phyloP scores from a whole-genome alignment of 1,284 basidiomycete species.

The Rhodotorula sp. region DNA sequence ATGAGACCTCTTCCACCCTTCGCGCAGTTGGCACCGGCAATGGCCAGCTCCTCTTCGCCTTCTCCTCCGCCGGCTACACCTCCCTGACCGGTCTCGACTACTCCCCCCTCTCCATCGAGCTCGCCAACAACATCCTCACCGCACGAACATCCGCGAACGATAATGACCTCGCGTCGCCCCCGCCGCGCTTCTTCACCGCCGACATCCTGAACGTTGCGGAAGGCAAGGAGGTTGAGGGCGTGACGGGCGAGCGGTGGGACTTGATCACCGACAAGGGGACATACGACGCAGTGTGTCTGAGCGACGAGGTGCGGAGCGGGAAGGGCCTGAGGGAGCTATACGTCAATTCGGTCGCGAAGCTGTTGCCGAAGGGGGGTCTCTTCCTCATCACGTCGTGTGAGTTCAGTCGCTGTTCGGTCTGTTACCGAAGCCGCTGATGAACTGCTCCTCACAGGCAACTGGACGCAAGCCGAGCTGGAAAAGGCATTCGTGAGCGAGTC shows the following conservation, averaged over 20 bases:
- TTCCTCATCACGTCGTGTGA: slow-evolving; percentile 78
- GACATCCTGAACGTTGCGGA: slow-evolving; percentile 45
- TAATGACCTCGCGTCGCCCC: slow-evolving; percentile 5
- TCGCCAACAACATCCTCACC: slow-evolving; percentile 34
- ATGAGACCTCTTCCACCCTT: neutral
- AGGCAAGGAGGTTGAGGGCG: slow-evolving; percentile 26
- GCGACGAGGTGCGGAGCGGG: slow-evolving; percentile 61
- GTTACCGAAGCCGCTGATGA: too few relatives aligned
- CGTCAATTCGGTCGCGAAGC: slow-evolving; percentile 59
- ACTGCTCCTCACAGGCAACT: slow-evolving; percentile 72
- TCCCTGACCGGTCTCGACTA: slow-evolving; percentile 77
- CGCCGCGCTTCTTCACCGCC: slow-evolving; percentile 42
- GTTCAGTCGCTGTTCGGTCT: slow-evolving; percentile 40
- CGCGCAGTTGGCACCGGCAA: slow-evolving; percentile 71
- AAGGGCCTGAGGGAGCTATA: slow-evolving; percentile 58
- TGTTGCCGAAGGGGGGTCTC: slow-evolving; percentile 66
- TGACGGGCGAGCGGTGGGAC: slow-evolving; percentile 44
- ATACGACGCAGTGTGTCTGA: slow-evolving; percentile 81
- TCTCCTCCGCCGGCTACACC: slow-evolving; percentile 66
- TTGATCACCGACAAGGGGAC: slow-evolving; percentile 57
- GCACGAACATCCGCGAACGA: slow-evolving; percentile 12
- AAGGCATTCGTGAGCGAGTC: slow-evolving; percentile 58
- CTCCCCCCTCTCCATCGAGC: slow-evolving; percentile 66
- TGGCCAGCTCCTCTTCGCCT: slow-evolving; percentile 73
- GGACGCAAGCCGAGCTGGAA: slow-evolving; percentile 76